Evolutionary conservation across 345 rosid genomes (phyloP).

Genomic region (Euphorbia peplus): DNA sequence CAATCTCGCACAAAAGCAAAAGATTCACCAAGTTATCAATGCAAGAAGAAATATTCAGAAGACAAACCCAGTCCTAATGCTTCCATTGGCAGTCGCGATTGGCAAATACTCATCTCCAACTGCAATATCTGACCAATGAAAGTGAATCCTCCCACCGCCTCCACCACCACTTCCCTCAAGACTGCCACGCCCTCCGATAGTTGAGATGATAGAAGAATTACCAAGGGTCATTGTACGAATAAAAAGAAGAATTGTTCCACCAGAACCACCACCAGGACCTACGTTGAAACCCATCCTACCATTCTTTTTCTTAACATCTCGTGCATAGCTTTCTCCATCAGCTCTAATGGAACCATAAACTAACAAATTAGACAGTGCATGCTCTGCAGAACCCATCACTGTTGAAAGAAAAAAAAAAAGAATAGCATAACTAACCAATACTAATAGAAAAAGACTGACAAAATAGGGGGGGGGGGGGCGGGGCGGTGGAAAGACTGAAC

Average conservation of each 20-base stretch:
- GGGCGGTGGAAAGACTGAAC: neutral
- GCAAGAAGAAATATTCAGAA: neutral
- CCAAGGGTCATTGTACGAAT: slow-evolving; percentile 50
- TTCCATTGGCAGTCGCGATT: slow-evolving; percentile 76
- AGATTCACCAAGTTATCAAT: neutral
- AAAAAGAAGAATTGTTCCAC: slow-evolving; percentile 86
- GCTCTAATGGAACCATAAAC: slow-evolving; percentile 72
- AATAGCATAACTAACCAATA: neutral
- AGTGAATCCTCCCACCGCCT: slow-evolving; percentile 93
- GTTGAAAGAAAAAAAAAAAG: slow-evolving; percentile 28
- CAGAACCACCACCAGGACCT: slow-evolving; percentile 96
- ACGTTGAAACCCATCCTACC: slow-evolving; percentile 32
- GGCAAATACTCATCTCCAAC: slow-evolving; percentile 72
- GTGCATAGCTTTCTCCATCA: slow-evolving; percentile 79
- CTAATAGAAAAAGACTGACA: neutral
- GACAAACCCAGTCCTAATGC: slow-evolving; percentile 64
- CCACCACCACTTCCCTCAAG: slow-evolving; percentile 85
- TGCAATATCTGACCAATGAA: slow-evolving; percentile 83
- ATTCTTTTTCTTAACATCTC: slow-evolving; percentile 35
- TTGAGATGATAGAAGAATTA: slow-evolving; percentile 52
- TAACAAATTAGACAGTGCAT: slow-evolving; percentile 70
- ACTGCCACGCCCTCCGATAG: slow-evolving; percentile 81
- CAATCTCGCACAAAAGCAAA: neutral
- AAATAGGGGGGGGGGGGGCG: too few species aligned
- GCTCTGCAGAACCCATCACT: slow-evolving; percentile 95